phyloP scores from a whole-genome alignment of 257 asterid genomes.

The Craterostigma plantagineum region DNA sequence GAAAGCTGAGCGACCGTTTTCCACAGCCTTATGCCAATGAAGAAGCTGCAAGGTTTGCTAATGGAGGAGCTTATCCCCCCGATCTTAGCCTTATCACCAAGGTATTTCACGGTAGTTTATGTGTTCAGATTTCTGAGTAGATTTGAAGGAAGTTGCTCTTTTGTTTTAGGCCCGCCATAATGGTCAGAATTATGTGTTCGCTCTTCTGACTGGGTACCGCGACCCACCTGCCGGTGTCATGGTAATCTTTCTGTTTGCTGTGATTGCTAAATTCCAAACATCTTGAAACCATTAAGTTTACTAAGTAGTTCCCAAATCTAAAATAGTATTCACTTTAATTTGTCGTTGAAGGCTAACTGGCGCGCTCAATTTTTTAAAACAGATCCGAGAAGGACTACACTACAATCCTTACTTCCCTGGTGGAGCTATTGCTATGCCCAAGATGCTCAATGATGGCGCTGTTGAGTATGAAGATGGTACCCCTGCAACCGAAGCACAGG shows the following conservation, averaged over 20 bases:
- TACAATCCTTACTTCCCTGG: slow-evolving; percentile 75
- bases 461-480: slow-evolving; percentile 65
- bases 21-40: slow-evolving; percentile 69
- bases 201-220: slow-evolving; percentile 63
- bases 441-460: slow-evolving; percentile 75
- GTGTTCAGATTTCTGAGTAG: background rate
- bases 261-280: background rate
- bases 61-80: slow-evolving; percentile 85
- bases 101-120: slow-evolving; percentile 14
- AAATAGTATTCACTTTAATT: background rate
- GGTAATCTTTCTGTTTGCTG: slow-evolving; percentile 16
- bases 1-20: slow-evolving; percentile 63
- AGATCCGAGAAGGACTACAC: slow-evolving; percentile 60
- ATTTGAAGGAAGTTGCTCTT: background rate
- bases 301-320: too few relatives aligned
- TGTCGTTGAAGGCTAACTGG: background rate
- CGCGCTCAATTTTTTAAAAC: background rate
- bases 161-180: slow-evolving; percentile 50
- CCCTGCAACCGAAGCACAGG: slow-evolving; percentile 75
- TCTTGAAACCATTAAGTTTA: background rate
- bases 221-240: slow-evolving; percentile 72
- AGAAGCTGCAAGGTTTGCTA: slow-evolving; percentile 71
- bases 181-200: slow-evolving; percentile 57
- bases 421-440: slow-evolving; percentile 75
- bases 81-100: slow-evolving; percentile 74